Base-by-base conservation (phyloP, 169 alveolate species). In the Cryptosporidium parvum region DNA sequence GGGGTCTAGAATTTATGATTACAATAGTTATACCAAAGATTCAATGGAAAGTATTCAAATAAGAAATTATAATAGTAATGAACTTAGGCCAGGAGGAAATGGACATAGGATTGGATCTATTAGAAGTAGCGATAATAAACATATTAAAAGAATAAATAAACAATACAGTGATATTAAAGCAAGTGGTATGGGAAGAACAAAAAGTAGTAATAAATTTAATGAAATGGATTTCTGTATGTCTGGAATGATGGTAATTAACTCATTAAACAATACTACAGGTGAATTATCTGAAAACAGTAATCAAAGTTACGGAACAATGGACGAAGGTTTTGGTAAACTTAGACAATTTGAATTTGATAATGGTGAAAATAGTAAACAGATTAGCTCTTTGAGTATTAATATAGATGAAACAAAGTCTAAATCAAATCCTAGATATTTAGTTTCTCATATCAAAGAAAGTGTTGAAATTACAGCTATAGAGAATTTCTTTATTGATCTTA, bases 401-500 rank as follows among this genome's bases (percentile, higher is more conserved):
- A 14, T 29, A 6, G 42, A 69, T 45, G 65, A 69, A 29, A 1
- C 44, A 8, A 59, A 59, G 2, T 52, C 39, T 10, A 73, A 42
- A 8, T 14, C 72, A 26, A 73, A 56, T 59, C 70, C 86, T 33
- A 73, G 86, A 16, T 56, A 73, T 9, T 53, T 73, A 73, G 51
- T 73, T 23, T 53, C 72, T 3, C 62, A 73, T 18, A 73, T 73
- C 9, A 58, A 56, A 18, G 85, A 70, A 2, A 70, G 48, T 70
- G n/a, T 45, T 70, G 85, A 70, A 21, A 70, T 70, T 44, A 45
- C 67, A 7, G 42, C n/a, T n/a, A 45, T 59, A 45, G 89, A 80
- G 58, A 80, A 33, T 16, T 80, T 80, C 59, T 80, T 80, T 45
- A 35, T 80, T 18, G 52, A 80, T 80, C 39, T 80, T 7, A 80